phyloP scores from a whole-genome alignment of 1,284 basidiomycete species.

The Testicularia cyperi region DNA sequence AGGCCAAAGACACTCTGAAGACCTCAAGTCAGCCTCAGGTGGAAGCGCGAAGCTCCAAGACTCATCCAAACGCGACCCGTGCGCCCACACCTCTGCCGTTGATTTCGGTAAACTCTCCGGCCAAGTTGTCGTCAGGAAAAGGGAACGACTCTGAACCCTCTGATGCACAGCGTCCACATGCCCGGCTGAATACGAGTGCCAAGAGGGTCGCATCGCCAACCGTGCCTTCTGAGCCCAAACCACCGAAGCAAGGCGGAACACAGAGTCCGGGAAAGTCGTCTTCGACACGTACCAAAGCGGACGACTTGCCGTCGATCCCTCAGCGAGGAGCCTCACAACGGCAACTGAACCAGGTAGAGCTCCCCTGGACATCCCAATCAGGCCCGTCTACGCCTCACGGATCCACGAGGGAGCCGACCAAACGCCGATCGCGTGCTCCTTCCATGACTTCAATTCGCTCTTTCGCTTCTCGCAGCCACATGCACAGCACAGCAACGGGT shows the following conservation, averaged over 20 bases:
- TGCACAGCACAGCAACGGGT: constrained; percentile 18
- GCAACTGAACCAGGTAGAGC: constrained; percentile 2
- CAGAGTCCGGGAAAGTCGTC: background rate
- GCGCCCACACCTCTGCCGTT: too few species aligned
- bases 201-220: background rate
- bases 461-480: constrained; percentile 38
- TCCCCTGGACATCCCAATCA: background rate
- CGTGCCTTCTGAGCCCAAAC: background rate
- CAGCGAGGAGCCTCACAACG: constrained; percentile 20
- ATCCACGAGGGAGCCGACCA: constrained; percentile 14
- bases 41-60: too few species aligned
- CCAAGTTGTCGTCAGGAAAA: too few species aligned
- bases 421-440: constrained; percentile 31
- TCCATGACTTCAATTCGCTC: constrained; percentile 47
- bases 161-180: too few species aligned
- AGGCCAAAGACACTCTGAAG: too few species aligned
- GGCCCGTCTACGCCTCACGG: constrained; percentile 13
- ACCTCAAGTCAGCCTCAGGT: too few species aligned
- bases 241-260: background rate
- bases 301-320: constrained; percentile 20
- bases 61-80: too few species aligned
- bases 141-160: too few species aligned
- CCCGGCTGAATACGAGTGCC: too few species aligned
- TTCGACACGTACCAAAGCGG: constrained; percentile 2
- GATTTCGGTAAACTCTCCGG: too few species aligned